These are phyloP conservation scores for Microdochium trichocladiopsis DNA, from an alignment of 2,329 filamentous ascomycete genomes.

Conservation along the genomic window DNA sequence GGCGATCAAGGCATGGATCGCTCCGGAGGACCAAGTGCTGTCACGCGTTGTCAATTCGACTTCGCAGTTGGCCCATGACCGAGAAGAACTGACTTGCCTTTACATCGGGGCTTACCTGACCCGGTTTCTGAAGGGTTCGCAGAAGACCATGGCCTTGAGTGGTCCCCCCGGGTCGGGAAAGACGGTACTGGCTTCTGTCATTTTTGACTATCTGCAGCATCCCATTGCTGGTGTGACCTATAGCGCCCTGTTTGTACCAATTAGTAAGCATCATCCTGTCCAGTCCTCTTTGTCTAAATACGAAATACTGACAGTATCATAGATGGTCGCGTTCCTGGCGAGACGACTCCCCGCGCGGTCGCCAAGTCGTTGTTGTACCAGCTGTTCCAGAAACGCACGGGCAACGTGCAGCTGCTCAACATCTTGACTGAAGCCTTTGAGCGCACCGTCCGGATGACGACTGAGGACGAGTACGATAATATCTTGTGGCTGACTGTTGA, in stretches of 20 bases:
- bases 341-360: conserved; percentile 20
- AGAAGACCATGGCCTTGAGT: conserved; percentile 7
- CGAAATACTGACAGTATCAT: neutral
- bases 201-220: conserved; percentile 28
- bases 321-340: conserved; percentile 22
- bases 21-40: conserved; percentile 11
- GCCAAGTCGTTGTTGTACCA: conserved; percentile 26
- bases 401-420: conserved; percentile 27
- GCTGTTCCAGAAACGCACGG: conserved; percentile 27
- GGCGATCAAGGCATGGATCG: conserved; percentile 21
- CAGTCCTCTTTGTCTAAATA: neutral
- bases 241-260: conserved; percentile 25
- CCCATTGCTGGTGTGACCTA: conserved; percentile 24
- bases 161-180: conserved; percentile 29
- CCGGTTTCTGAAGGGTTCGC: conserved; percentile 9
- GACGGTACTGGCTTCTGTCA: conserved; percentile 27
- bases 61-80: conserved; percentile 11
- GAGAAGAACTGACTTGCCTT: conserved; percentile 14
- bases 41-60: conserved; percentile 2
- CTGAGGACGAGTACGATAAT: conserved; percentile 21
- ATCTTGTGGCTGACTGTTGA: conserved; percentile 25
- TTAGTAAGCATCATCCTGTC: conserved; percentile 4
- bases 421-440: conserved; percentile 22
- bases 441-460: conserved; percentile 12
- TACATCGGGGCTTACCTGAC: conserved; percentile 12